Conservation (phyloP, 2,329 filamentous ascomycete species). For the Verticillium tricorpus region DNA sequence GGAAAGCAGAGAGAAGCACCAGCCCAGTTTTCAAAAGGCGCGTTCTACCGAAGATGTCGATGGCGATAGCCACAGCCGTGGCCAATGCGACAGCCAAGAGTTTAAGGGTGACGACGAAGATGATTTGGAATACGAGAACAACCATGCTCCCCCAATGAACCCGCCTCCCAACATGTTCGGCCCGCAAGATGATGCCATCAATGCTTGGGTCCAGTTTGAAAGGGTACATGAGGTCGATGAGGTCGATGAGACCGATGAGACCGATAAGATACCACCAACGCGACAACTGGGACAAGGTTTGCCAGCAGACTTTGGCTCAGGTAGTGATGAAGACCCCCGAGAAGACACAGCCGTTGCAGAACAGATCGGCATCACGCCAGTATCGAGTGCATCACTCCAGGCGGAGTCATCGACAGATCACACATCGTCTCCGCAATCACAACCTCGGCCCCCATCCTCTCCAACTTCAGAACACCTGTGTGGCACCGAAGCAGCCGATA, state of each 20-base stretch:
- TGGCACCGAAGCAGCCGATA: background rate
- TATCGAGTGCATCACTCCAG: background rate
- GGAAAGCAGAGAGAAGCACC: background rate
- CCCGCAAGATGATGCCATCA: background rate
- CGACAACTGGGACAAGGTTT: background rate
- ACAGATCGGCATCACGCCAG: background rate
- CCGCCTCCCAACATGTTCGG: background rate
- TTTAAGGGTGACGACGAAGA: background rate
- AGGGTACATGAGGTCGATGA: constrained; percentile 1
- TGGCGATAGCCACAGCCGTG: background rate
- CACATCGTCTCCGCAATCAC: background rate
- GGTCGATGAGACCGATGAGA: too few relatives aligned
- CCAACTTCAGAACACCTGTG: background rate
- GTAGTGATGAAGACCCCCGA: background rate
- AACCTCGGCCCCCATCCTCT: background rate
- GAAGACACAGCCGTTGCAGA: background rate
- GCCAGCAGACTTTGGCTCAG: background rate
- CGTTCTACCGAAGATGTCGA: background rate
- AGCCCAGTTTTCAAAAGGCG: background rate
- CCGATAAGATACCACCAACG: background rate
- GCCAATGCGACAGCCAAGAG: background rate
- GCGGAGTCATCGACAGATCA: background rate
- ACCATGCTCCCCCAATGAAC: background rate
- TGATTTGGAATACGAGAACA: constrained; percentile 1
- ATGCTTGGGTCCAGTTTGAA: background rate